A percentile compares a stretch with the other conserved stretches of the same genome.
Conservation (phyloP, 305 asterid species). For the Fraxinus sp. region DNA sequence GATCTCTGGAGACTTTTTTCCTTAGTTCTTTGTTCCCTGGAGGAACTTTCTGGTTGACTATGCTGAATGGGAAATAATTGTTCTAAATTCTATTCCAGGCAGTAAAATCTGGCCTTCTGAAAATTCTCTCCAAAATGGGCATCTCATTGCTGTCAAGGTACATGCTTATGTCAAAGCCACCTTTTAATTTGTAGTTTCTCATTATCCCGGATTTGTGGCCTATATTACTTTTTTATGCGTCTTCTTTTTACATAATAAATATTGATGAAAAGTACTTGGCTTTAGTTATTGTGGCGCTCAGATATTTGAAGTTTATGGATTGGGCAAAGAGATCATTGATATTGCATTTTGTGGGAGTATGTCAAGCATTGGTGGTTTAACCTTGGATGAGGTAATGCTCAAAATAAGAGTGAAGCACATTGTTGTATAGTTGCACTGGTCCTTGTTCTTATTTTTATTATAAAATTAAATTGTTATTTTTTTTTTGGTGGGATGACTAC, state of each 20-base stretch:
- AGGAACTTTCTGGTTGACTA: conserved; percentile 14
- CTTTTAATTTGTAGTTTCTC: conserved; percentile 11
- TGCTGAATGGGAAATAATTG: conserved; percentile 15
- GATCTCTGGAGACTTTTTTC: background rate
- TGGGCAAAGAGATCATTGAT: conserved; percentile 81
- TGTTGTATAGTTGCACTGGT: conserved; percentile 16
- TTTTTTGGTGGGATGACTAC: background rate
- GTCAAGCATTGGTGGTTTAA: conserved; percentile 91
- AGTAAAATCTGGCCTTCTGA: conserved; percentile 77
- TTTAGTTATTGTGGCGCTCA: conserved; percentile 97
- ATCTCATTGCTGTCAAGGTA: conserved; percentile 97
- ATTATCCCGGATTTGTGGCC: conserved; percentile 11
- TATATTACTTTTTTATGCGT: conserved; percentile 5
- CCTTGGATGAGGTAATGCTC: conserved; percentile 83
- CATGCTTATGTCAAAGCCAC: conserved; percentile 19
- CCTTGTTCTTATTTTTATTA: background rate
- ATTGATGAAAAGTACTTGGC: conserved; percentile 32
- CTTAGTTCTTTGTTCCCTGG: conserved; percentile 4
- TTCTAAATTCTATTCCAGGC: conserved; percentile 56
- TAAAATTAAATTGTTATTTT: background rate
- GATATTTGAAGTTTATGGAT: conserved; percentile 93
- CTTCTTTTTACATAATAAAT: conserved; percentile 22
- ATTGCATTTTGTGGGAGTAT: conserved; percentile 88
- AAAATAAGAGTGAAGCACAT: conserved; percentile 13
- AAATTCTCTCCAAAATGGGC: conserved; percentile 98